These are phyloP conservation scores for Straminergon stramineum DNA, from an alignment of 225 moss, liverwort and hornwort genomes.

Conservation along the genomic window DNA sequence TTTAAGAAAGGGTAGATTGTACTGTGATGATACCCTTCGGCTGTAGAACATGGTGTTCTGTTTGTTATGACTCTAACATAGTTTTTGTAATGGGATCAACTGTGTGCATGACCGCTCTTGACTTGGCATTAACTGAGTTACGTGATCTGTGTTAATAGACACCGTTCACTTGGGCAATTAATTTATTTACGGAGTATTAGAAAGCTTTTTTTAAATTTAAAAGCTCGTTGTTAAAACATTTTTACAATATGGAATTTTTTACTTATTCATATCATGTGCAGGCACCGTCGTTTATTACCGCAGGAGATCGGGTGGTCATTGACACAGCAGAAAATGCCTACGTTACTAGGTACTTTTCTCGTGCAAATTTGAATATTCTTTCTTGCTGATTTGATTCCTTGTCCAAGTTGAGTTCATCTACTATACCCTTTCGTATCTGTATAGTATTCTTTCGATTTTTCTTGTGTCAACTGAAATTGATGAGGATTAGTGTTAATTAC, in stretches of 20 bases:
- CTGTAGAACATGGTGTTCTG: background rate
- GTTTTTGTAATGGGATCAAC: background rate
- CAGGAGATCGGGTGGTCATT: constrained; percentile 77
- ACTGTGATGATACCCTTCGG: background rate
- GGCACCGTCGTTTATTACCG: constrained; percentile 76
- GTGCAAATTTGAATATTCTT: background rate
- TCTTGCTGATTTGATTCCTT: background rate
- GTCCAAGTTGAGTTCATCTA: background rate
- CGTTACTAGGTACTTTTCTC: constrained; percentile 48
- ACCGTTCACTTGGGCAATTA: background rate
- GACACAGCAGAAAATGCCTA: constrained; percentile 74
- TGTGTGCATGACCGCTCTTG: background rate
- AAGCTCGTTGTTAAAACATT: background rate
- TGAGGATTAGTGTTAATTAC: background rate
- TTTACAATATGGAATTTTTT: background rate
- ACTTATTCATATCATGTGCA: constrained; percentile 1
- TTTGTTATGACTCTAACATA: background rate
- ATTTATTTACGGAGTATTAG: background rate
- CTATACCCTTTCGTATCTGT: background rate
- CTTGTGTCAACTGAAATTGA: background rate
- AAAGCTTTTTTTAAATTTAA: background rate
- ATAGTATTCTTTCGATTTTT: background rate
- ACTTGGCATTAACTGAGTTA: background rate
- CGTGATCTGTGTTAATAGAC: background rate
- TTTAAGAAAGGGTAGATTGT: background rate